phyloP scores from a whole-genome alignment of 2,329 filamentous ascomycete genomes.

The Trichoderma afroharzianum region DNA sequence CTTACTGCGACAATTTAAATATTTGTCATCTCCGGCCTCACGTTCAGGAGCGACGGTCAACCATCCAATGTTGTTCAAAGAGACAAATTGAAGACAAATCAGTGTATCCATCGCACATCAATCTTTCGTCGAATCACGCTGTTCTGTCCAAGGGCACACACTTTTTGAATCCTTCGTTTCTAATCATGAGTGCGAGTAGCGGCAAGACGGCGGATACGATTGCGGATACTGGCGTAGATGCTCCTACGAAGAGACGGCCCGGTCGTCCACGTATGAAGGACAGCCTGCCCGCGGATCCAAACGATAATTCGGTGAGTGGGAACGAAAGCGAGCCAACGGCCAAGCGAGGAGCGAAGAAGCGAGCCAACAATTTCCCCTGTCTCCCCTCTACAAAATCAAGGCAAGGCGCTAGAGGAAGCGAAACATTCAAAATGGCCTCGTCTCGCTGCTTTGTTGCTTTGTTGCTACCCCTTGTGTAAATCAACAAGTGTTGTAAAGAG shows the following conservation, averaged over 20 bases:
- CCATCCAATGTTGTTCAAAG: neutral
- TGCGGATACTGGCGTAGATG: neutral
- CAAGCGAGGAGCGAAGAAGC: neutral
- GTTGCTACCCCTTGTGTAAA: neutral
- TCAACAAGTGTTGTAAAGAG: neutral
- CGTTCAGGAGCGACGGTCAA: neutral
- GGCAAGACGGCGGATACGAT: neutral
- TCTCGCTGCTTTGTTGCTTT: neutral
- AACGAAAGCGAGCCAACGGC: neutral
- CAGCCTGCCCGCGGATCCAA: slow-evolving; percentile 1
- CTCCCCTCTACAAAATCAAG: neutral
- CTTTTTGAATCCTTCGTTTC: neutral
- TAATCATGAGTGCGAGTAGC: neutral
- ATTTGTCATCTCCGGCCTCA: slow-evolving; percentile 1
- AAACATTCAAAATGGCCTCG: neutral
- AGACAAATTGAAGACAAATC: slow-evolving; percentile 1
- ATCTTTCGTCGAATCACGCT: neutral
- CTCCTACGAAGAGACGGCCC: neutral
- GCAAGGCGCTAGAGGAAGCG: neutral
- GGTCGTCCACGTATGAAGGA: slow-evolving; percentile 16
- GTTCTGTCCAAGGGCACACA: neutral
- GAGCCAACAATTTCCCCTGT: neutral
- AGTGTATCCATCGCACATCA: neutral
- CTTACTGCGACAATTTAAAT: neutral
- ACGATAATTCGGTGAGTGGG: slow-evolving; percentile 9